Evolutionary conservation across 768 basidiomycete genomes (phyloP).

Genomic region (Kwoniella newhampshirensis): DNA sequence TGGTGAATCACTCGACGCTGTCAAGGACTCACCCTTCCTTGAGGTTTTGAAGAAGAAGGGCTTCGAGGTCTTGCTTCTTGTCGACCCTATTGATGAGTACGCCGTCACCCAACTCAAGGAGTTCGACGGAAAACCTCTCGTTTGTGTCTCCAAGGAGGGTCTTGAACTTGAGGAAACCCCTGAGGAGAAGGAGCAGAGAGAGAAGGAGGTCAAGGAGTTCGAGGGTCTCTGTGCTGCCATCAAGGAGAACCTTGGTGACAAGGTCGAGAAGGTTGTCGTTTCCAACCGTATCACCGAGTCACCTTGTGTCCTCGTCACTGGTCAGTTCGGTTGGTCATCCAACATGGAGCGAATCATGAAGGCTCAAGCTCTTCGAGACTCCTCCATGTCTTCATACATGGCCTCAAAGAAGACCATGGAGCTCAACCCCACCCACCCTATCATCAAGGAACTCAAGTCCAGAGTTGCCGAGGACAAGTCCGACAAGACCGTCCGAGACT

Average conservation of each 20-base stretch:
- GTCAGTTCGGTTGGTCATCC: conserved; percentile 98
- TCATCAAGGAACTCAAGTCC: conserved; percentile 92
- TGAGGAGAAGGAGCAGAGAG: conserved; percentile 88
- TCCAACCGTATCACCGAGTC: conserved; percentile 98
- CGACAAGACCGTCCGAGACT: conserved; percentile 96
- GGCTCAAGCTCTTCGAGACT: conserved; percentile 70
- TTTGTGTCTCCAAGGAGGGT: conserved; percentile 98
- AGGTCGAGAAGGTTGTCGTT: conserved; percentile 98
- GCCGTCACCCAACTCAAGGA: conserved; percentile 98
- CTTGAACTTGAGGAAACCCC: conserved; percentile 99
- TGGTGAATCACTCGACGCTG: conserved; percentile 88
- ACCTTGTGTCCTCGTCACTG: conserved; percentile 94
- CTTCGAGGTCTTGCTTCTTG: conserved; percentile 94
- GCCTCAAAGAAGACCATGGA: conserved; percentile 97
- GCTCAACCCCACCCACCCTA: conserved; percentile 85
- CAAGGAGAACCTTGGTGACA: conserved; percentile 98
- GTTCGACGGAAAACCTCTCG: conserved; percentile 95
- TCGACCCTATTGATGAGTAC: conserved; percentile 99
- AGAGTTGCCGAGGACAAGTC: conserved; percentile 97
- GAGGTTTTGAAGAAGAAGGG: conserved; percentile 99
- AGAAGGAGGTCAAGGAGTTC: conserved; percentile 79
- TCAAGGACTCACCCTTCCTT: conserved; percentile 95
- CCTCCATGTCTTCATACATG: conserved; percentile 87
- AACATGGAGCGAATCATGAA: conserved; percentile 99
- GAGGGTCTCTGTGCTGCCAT: conserved; percentile 86